A percentile compares a stretch with the other conserved stretches of the same genome.
These are phyloP conservation scores for Sporothrix globosa DNA, from an alignment of 2,329 filamentous ascomycete genomes.

Conservation along the genomic window DNA sequence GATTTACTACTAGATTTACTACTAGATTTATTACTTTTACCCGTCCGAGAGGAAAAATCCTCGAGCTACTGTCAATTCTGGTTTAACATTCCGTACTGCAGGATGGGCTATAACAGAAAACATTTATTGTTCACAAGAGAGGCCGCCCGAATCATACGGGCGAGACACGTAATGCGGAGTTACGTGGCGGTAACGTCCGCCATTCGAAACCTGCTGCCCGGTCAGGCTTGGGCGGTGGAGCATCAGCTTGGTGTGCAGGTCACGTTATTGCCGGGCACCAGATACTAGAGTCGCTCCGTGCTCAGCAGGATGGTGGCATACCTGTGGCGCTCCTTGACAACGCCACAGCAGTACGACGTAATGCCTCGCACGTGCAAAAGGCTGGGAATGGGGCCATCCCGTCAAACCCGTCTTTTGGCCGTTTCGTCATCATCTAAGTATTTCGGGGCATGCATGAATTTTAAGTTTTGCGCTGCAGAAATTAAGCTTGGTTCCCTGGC, in stretches of 20 bases:
- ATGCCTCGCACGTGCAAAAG: conserved; percentile 1
- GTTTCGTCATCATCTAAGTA: background rate
- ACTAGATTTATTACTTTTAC: too few species aligned
- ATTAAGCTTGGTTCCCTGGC: background rate
- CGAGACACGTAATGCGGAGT: conserved; percentile 7
- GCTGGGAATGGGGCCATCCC: conserved; percentile 7
- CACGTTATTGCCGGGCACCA: conserved; percentile 18
- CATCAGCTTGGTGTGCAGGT: too few species aligned
- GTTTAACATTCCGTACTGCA: too few species aligned
- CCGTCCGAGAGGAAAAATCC: too few species aligned
- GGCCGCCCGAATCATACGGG: conserved; percentile 7
- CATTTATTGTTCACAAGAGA: background rate
- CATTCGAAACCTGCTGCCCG: conserved; percentile 2
- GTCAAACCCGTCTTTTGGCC: background rate
- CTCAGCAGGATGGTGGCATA: too few species aligned
- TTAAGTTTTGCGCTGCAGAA: background rate
- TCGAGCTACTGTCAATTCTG: too few species aligned
- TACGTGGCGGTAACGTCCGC: background rate
- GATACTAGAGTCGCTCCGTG: background rate
- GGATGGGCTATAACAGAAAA: too few species aligned
- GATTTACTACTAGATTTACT: too few species aligned
- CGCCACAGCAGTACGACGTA: background rate
- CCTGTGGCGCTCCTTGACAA: conserved; percentile 16
- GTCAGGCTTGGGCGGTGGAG: background rate
- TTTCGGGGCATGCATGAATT: too few species aligned